A percentile compares a stretch with the other conserved stretches of the same genome.
phyloP scores from a whole-genome alignment of 768 basidiomycete species.

The Clitopilus passeckerianus region DNA sequence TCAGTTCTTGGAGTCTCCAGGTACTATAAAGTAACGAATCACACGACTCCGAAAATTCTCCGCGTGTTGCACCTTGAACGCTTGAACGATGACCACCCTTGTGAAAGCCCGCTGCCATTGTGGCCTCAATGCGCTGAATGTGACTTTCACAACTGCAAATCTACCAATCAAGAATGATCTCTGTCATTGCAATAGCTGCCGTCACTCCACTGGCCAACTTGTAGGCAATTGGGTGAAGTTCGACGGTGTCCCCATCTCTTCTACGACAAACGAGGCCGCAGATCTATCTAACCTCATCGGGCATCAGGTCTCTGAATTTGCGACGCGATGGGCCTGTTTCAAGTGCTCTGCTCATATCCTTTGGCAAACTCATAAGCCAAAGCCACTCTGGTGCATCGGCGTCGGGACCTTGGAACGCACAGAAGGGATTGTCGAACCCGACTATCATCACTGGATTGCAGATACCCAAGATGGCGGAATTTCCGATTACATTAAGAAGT shows the following conservation, averaged over 20 bases:
- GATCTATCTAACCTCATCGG: conserved; percentile 10
- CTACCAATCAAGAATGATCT: conserved; percentile 15
- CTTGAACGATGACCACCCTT: conserved; percentile 9
- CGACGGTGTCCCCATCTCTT: conserved; percentile 7
- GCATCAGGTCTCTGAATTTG: conserved; percentile 8
- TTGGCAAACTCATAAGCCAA: conserved; percentile 4
- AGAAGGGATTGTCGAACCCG: conserved; percentile 6
- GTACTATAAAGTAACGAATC: not conserved
- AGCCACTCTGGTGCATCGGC: conserved; percentile 8
- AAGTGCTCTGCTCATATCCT: conserved; percentile 14
- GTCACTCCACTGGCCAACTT: conserved; percentile 21
- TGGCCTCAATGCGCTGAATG: conserved; percentile 13
- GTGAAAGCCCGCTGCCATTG: conserved; percentile 23
- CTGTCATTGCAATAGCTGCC: conserved; percentile 25
- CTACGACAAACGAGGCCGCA: conserved; percentile 4
- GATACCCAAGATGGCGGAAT: conserved; percentile 16
- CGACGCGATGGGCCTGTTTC: conserved; percentile 12
- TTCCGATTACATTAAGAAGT: conserved; percentile 7
- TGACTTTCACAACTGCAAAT: conserved; percentile 13
- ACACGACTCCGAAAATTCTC: not conserved
- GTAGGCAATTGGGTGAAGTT: conserved; percentile 11
- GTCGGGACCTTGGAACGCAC: conserved; percentile 9
- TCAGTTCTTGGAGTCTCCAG: not conserved
- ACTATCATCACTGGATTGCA: conserved; percentile 10
- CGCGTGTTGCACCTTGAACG: not conserved